Conservation (phyloP, 345 rosid species). For the Psidium guajava region DNA sequence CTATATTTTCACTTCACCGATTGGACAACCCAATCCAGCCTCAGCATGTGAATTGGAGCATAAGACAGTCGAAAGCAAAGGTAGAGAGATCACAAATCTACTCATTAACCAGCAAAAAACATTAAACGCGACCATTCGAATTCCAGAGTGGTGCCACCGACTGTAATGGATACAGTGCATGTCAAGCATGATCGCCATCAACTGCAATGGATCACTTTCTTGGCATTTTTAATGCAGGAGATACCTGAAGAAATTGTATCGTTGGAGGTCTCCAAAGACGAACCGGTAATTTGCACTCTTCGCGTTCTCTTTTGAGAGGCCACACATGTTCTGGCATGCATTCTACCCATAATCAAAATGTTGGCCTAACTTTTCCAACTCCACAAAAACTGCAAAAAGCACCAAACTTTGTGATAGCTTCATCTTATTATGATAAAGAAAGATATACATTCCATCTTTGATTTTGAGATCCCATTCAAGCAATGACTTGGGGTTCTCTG, state of each 20-base stretch:
- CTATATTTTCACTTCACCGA: too few species aligned
- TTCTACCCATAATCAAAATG: conserved; percentile 20
- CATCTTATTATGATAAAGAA: background rate
- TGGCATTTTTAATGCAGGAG: conserved; percentile 37
- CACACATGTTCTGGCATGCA: conserved; percentile 37
- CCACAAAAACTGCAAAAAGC: conserved; percentile 55
- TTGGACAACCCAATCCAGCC: too few species aligned
- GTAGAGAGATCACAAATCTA: background rate
- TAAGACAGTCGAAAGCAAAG: background rate
- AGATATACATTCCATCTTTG: background rate
- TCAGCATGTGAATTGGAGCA: background rate
- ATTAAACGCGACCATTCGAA: background rate
- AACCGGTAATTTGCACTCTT: conserved; percentile 23
- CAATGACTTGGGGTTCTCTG: background rate
- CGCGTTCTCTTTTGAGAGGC: conserved; percentile 18
- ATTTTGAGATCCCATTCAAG: background rate
- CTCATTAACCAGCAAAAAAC: background rate
- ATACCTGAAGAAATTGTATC: conserved; percentile 25
- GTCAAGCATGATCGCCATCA: background rate
- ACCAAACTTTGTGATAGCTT: conserved; percentile 16
- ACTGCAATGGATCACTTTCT: conserved; percentile 11
- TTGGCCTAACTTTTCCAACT: conserved; percentile 39
- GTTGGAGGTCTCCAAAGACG: background rate
- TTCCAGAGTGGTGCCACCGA: too few species aligned
- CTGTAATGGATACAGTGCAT: conserved; percentile 60